Base-by-base conservation (phyloP, 148 eudicot species). In the Nyssa sinensis region DNA sequence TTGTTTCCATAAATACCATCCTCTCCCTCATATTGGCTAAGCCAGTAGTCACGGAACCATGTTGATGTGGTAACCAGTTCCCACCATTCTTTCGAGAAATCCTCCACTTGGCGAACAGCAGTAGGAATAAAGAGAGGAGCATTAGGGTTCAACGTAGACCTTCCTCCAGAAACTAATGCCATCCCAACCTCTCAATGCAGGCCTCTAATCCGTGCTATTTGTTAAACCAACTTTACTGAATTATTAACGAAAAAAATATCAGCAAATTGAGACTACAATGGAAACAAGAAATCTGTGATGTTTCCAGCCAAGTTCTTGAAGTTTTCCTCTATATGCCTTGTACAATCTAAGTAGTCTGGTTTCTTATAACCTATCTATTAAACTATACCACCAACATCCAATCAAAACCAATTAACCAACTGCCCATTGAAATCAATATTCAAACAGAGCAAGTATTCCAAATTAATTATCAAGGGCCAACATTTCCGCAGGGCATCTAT, bases 11-110 rank as follows among this genome's bases (percentile, higher is more conserved):
- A 85, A 35, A 84, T 76, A 34, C 77, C 63, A 79, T 87, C 89
- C 27, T 87, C 86, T 51, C 85, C 92, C 81, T 90, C 97, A 62
- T 78, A 85, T 76, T 95, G 97, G 80, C 89, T 85, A 28, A 95
- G 84, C 99, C 99, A 95, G 79, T 95, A 92, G 78, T 95, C 94
- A 29, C 88, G 89, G 81, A 90, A 95, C 99, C 96, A 95, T 61
- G 86, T 77, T 19, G 94, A 84, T 11, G 91, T 89, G 62, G 83
- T 85, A 69, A 95, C 86, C 78, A 95, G 81, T 12, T 95, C 84
- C 85, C 93, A 95, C 97, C 99, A 95, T 77, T 92, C 97, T 0
- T 94, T 93, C 0, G 97, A 92, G 80, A 90, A 95, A 73, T 95
- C 97, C 78, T 90, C 99, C 70, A 95, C 96, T 72, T 85, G 93